These are phyloP conservation scores for Suillus brevipes DNA, from an alignment of 768 basidiomycete species.

Conservation along the genomic window DNA sequence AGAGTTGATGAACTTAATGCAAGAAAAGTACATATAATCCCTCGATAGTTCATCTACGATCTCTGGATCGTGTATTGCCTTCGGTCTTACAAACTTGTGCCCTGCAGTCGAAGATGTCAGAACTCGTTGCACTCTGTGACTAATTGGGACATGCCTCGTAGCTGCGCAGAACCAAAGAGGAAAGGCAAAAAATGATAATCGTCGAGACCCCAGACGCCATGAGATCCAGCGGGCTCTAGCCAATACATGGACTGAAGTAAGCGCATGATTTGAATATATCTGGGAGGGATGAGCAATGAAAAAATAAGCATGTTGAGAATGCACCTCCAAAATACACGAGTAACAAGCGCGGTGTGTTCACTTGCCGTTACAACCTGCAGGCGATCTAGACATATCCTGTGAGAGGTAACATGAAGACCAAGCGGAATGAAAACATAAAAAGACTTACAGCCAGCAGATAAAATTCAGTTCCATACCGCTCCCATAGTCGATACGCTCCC, in stretches of 20 bases:
- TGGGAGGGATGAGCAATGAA: conserved; percentile 17
- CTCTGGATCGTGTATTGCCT: conserved; percentile 89
- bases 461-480: conserved; percentile 99
- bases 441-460: conserved; percentile 88
- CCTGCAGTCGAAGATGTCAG: conserved; percentile 40
- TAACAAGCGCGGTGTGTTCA: conserved; percentile 76
- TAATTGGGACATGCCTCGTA: conserved; percentile 47
- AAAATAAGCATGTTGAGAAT: conserved; percentile 12
- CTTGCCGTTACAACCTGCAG: conserved; percentile 60
- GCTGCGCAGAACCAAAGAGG: conserved; percentile 81
- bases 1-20: conserved; percentile 94
- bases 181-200: conserved; percentile 97
- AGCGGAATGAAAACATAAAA: neutral
- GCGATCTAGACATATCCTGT: conserved; percentile 77
- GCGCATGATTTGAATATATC: conserved; percentile 81
- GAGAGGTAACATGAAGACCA: neutral
- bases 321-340: conserved; percentile 87
- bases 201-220: conserved; percentile 97
- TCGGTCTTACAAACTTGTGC: conserved; percentile 88
- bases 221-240: conserved; percentile 98
- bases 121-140: neutral
- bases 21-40: conserved; percentile 96
- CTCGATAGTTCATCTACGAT: conserved; percentile 89
- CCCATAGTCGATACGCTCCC: conserved; percentile 95
- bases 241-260: conserved; percentile 90